A percentile compares a stretch with the other conserved stretches of the same genome.
Conservation (phyloP, 202 grass and related monocot genomes). For the Saccharum hybrid region DNA sequence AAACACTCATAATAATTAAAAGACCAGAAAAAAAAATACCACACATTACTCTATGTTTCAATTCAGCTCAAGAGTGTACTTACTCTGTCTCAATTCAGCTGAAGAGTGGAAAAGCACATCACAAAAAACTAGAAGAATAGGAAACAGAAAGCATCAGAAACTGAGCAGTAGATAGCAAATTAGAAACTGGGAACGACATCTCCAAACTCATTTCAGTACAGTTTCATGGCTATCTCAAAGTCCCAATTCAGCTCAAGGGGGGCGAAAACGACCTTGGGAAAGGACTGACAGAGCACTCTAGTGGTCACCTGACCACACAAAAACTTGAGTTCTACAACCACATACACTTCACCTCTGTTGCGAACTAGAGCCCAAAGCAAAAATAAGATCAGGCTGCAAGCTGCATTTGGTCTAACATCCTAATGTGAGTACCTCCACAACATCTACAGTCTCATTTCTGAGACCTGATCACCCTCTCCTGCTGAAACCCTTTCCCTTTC, state of each 20-base stretch:
- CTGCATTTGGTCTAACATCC: conserved; percentile 48
- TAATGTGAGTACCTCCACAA: conserved; percentile 39
- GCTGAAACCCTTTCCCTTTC: conserved; percentile 66
- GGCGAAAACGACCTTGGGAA: conserved; percentile 11
- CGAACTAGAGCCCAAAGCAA: conserved; percentile 55
- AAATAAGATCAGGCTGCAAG: conserved; percentile 60
- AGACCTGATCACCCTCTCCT: conserved; percentile 50
- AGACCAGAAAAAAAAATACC: no score
- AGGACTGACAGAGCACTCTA: conserved; percentile 38
- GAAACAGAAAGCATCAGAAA: background rate
- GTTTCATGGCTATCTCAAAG: conserved; percentile 8
- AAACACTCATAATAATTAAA: background rate
- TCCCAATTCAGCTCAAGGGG: conserved; percentile 29
- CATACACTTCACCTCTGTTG: conserved; percentile 47
- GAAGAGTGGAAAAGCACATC: background rate
- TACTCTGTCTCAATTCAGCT: background rate
- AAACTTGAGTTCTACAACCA: conserved; percentile 40
- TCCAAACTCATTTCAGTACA: background rate
- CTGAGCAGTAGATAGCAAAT: background rate
- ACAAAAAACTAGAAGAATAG: background rate
- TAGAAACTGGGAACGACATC: conserved; percentile 2
- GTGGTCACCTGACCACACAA: conserved; percentile 36
- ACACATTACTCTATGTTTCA: background rate
- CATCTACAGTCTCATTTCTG: conserved; percentile 57
- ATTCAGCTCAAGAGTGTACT: background rate